These are phyloP conservation scores for Sugiyamaella novakii DNA, from an alignment of 1,139 yeast species.

Conservation along the genomic window DNA sequence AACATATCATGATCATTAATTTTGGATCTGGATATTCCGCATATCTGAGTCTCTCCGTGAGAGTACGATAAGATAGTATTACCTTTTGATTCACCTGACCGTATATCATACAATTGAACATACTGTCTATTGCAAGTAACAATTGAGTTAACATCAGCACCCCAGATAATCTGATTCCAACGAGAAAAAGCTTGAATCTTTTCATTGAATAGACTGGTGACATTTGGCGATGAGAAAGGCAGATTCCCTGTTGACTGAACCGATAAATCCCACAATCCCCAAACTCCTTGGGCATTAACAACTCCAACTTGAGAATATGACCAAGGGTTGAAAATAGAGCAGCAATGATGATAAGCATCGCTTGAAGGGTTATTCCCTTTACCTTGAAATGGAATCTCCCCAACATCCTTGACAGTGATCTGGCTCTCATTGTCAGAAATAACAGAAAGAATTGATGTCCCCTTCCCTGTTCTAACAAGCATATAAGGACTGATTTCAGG, in stretches of 20 bases:
- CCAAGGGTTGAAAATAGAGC: slow-evolving; percentile 28
- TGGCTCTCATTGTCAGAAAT: neutral
- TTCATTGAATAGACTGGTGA: slow-evolving; percentile 2
- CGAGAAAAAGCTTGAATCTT: slow-evolving; percentile 21
- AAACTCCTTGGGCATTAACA: slow-evolving; percentile 26
- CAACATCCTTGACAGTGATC: slow-evolving; percentile 3
- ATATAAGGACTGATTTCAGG: slow-evolving; percentile 26
- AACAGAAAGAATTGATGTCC: slow-evolving; percentile 22
- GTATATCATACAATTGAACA: slow-evolving; percentile 25
- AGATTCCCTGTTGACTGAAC: neutral
- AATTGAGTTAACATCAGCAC: slow-evolving; percentile 22
- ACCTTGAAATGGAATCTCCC: slow-evolving; percentile 17
- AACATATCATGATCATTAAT: slow-evolving; percentile 29
- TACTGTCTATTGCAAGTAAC: slow-evolving; percentile 29
- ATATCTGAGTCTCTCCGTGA: slow-evolving; percentile 19
- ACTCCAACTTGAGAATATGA: slow-evolving; percentile 25
- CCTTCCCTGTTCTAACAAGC: slow-evolving; percentile 25
- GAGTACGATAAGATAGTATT: neutral
- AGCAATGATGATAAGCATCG: slow-evolving; percentile 15
- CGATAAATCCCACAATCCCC: slow-evolving; percentile 26
- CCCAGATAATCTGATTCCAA: slow-evolving; percentile 30
- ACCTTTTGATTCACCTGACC: slow-evolving; percentile 1
- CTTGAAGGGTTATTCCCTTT: neutral
- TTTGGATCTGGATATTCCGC: slow-evolving; percentile 25
- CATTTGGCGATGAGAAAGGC: neutral